Percentiles rank a stretch among this genome's conserved stretches.
Evolutionary conservation across 176 grass and related monocot genomes (phyloP).

Genomic region (Musa beccarii): DNA sequence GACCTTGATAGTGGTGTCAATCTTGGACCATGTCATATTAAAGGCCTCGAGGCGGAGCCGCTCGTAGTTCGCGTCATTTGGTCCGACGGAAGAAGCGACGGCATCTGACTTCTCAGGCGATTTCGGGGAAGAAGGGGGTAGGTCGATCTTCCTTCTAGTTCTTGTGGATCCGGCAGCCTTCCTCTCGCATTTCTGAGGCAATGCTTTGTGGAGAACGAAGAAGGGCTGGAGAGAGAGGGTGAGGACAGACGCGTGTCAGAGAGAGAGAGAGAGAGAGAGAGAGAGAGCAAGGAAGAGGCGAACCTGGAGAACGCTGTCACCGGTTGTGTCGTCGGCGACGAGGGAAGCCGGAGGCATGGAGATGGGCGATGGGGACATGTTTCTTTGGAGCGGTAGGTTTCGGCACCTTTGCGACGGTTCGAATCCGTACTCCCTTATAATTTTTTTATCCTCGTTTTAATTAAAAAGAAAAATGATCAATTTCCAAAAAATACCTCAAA

Average conservation of each 20-base stretch:
- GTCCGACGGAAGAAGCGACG: background rate
- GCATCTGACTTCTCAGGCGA: constrained; percentile 29
- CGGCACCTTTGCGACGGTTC: background rate
- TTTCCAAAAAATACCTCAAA: no score
- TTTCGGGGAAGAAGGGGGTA: constrained; percentile 23
- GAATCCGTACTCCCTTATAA: background rate
- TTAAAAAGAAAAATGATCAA: no score
- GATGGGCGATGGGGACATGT: background rate
- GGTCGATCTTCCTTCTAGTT: constrained; percentile 23
- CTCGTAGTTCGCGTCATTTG: constrained; percentile 25
- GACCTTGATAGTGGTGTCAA: constrained; percentile 63
- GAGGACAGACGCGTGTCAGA: no score
- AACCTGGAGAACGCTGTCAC: constrained; percentile 3
- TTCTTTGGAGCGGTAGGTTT: background rate
- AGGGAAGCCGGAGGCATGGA: background rate
- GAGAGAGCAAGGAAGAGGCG: background rate
- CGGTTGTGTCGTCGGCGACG: background rate
- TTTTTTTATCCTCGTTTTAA: no score
- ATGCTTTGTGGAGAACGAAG: constrained; percentile 58
- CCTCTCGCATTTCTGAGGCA: constrained; percentile 16
- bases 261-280: background rate
- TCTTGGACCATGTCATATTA: constrained; percentile 60
- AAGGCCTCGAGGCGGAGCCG: constrained; percentile 62
- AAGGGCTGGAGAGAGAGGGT: constrained; percentile 45
- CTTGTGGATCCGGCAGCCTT: constrained; percentile 26